Evolutionary conservation across 495 filamentous ascomycete species (phyloP).

Genomic region (Penicillium soppii): DNA sequence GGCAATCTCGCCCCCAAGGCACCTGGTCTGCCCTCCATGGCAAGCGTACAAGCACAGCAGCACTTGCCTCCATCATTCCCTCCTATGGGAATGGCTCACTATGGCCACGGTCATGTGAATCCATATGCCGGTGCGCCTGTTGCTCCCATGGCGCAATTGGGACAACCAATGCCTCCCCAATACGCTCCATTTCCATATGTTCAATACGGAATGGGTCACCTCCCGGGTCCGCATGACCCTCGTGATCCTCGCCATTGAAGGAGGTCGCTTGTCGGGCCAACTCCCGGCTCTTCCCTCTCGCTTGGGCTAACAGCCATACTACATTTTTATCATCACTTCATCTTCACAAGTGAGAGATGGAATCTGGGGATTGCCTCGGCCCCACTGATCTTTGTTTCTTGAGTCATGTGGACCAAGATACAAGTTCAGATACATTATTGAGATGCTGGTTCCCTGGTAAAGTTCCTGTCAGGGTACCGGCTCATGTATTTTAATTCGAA

Average conservation of each 20-base stretch:
- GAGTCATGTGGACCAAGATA: neutral
- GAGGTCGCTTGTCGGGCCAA: slow-evolving; percentile 1
- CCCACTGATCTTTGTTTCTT: slow-evolving; percentile 3
- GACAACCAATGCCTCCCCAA: slow-evolving; percentile 24
- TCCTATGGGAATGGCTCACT: slow-evolving; percentile 17
- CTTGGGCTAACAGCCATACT: neutral
- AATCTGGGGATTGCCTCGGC: neutral
- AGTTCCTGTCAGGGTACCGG: neutral
- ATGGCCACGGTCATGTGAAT: slow-evolving; percentile 11
- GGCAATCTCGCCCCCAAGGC: slow-evolving; percentile 30
- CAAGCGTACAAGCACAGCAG: slow-evolving; percentile 15
- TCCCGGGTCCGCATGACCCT: slow-evolving; percentile 11
- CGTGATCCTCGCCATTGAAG: slow-evolving; percentile 8
- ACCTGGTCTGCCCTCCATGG: slow-evolving; percentile 18
- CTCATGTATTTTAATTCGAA: slow-evolving; percentile 4
- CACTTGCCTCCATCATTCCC: slow-evolving; percentile 17
- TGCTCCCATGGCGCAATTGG: slow-evolving; percentile 13
- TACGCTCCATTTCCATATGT: slow-evolving; percentile 28
- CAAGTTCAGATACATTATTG: slow-evolving; percentile 3
- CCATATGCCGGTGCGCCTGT: slow-evolving; percentile 17
- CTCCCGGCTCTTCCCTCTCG: neutral
- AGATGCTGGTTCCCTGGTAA: neutral
- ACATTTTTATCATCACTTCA: neutral
- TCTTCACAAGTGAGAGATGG: neutral
- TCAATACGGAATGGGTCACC: slow-evolving; percentile 15